These are phyloP conservation scores for Wickerhamomyces queroliae DNA, from an alignment of 805 yeast species.

Conservation along the genomic window DNA sequence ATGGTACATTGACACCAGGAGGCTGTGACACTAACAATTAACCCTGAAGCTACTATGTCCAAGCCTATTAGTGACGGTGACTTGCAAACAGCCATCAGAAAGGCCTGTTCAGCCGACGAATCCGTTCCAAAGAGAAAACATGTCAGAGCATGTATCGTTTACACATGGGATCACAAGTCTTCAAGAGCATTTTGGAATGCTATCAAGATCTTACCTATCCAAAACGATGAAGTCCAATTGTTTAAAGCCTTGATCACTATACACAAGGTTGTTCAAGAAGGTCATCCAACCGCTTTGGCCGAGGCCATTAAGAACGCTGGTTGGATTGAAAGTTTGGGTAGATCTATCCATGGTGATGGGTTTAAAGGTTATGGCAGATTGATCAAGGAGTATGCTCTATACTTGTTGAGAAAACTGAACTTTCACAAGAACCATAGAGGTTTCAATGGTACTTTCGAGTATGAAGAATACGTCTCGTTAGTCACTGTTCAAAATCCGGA, in stretches of 20 bases:
- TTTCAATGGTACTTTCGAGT: constrained; percentile 93
- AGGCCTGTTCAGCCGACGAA: constrained; percentile 84
- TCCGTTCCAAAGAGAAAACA: constrained; percentile 94
- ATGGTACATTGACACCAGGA: not conserved
- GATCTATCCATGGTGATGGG: constrained; percentile 40
- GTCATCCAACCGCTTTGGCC: constrained; percentile 79
- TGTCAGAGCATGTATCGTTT: constrained; percentile 91
- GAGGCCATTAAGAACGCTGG: constrained; percentile 77
- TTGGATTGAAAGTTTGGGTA: constrained; percentile 70
- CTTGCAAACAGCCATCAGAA: constrained; percentile 41
- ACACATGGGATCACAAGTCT: constrained; percentile 92
- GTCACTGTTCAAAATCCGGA: constrained; percentile 88
- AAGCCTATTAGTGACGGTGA: constrained; percentile 30
- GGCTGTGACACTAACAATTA: not conserved
- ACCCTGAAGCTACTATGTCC: constrained; percentile 11
- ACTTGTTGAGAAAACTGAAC: constrained; percentile 63
- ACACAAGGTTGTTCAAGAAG: constrained; percentile 95
- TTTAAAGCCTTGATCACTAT: constrained; percentile 82
- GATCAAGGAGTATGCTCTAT: constrained; percentile 70
- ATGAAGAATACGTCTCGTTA: constrained; percentile 88
- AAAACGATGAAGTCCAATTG: constrained; percentile 73
- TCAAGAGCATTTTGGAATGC: constrained; percentile 83
- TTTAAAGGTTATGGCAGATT: constrained; percentile 57
- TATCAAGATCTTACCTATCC: constrained; percentile 72
- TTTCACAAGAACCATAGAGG: constrained; percentile 85